Conservation (phyloP, 2,329 filamentous ascomycete species). For the Nemania abortiva region DNA sequence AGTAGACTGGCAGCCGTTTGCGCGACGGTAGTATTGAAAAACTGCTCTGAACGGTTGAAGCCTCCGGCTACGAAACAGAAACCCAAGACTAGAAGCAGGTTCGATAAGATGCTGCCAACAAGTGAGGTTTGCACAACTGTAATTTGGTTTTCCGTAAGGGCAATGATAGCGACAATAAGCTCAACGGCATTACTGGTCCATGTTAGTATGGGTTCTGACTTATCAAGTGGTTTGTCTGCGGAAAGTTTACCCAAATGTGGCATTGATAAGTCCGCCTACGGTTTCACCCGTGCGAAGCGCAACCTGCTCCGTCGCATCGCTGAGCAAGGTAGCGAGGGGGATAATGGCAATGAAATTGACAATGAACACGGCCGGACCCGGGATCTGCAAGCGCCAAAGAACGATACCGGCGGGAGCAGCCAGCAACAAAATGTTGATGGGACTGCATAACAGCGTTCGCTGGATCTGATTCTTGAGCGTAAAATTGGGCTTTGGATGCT, state of each 20-base stretch:
- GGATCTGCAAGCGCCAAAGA: conserved; percentile 71
- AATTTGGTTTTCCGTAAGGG: conserved; percentile 78
- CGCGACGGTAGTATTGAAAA: conserved; percentile 92
- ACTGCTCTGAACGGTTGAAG: conserved; percentile 81
- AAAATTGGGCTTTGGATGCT: conserved; percentile 66
- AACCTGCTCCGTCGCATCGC: conserved; percentile 91
- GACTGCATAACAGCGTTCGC: conserved; percentile 82
- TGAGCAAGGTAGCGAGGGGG: conserved; percentile 86
- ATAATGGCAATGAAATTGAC: conserved; percentile 96
- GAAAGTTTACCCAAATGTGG: conserved; percentile 80
- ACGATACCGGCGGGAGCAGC: conserved; percentile 84
- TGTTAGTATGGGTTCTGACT: conserved; percentile 27
- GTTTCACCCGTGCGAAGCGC: conserved; percentile 85
- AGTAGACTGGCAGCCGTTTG: conserved; percentile 88
- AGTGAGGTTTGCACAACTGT: conserved; percentile 92
- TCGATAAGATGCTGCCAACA: conserved; percentile 91
- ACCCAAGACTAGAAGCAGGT: conserved; percentile 87
- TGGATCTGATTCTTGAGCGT: conserved; percentile 75
- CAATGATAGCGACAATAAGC: conserved; percentile 88
- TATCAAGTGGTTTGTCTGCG: not conserved
- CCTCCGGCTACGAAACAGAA: conserved; percentile 95
- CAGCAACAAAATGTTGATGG: conserved; percentile 86
- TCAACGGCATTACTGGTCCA: conserved; percentile 80
- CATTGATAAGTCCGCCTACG: conserved; percentile 88
- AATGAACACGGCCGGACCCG: conserved; percentile 71